These are phyloP conservation scores for Boletus bicolor DNA, from an alignment of 768 basidiomycete species.

Conservation along the genomic window DNA sequence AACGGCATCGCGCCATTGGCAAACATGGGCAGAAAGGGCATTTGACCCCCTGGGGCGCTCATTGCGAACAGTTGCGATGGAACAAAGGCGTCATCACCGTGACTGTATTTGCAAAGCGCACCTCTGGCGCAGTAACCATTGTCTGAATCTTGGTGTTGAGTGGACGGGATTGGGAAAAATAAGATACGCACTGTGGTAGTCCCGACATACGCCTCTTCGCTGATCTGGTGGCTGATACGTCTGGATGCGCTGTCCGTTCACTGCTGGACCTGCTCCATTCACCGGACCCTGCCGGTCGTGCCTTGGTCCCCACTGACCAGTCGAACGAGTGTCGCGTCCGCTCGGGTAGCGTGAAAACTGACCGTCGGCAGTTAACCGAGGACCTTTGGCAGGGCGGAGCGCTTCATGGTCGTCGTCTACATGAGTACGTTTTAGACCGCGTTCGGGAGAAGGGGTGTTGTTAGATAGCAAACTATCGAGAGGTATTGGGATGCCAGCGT, in stretches of 20 bases:
- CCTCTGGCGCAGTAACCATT: conserved; percentile 90
- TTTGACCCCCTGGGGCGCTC: conserved; percentile 37
- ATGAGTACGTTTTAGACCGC: conserved; percentile 62
- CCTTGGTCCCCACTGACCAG: conserved; percentile 41
- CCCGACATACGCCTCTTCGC: conserved; percentile 77
- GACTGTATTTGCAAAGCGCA: conserved; percentile 85
- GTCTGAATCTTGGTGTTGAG: conserved; percentile 46
- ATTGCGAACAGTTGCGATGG: conserved; percentile 67
- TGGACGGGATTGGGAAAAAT: conserved; percentile 1
- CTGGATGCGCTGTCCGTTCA: conserved; percentile 49
- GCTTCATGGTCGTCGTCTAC: conserved; percentile 61
- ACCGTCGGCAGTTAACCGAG: conserved; percentile 61
- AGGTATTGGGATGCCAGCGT: conserved; percentile 78
- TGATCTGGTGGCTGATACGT: conserved; percentile 71
- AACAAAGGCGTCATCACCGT: conserved; percentile 84
- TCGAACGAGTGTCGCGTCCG: conserved; percentile 39
- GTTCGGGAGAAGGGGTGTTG: conserved; percentile 44
- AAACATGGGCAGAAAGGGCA: conserved; percentile 76
- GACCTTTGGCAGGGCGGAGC: conserved; percentile 65
- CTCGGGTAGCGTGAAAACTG: conserved; percentile 62
- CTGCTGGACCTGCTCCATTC: conserved; percentile 26
- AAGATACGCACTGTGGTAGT: conserved; percentile 80
- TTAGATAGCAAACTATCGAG: conserved; percentile 59
- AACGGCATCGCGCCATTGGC: conserved; percentile 53
- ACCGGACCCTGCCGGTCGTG: conserved; percentile 28